phyloP scores from a whole-genome alignment of 78 protist species.

The Dictyostelium firmibasis region DNA sequence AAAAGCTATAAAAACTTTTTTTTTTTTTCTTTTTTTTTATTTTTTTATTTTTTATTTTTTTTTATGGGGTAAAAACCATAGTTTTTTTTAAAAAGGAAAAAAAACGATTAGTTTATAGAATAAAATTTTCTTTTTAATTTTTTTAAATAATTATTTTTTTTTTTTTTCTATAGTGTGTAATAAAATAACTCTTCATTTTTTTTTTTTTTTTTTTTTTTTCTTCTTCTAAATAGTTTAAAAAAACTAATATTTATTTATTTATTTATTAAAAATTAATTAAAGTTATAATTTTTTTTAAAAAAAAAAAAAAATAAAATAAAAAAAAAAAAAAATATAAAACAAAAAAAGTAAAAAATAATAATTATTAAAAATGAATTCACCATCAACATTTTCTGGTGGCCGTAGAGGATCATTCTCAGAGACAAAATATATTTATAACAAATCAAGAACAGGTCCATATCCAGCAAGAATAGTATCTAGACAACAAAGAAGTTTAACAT shows the following conservation, averaged over 20 bases:
- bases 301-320: not conserved
- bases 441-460: conserved; percentile 20
- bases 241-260: not conserved
- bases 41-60: not conserved
- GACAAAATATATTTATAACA: conserved; percentile 3
- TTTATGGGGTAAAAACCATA: not conserved
- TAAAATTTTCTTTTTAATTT: not conserved
- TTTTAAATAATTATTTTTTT: not conserved
- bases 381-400: not conserved
- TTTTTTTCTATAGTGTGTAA: not conserved
- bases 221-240: no score
- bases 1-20: not conserved
- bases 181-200: no score
- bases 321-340: not conserved
- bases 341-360: not conserved
- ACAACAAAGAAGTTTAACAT: conserved; percentile 11
- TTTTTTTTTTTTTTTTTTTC: not conserved
- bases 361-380: not conserved
- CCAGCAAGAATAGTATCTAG: not conserved
- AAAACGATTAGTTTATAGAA: not conserved
- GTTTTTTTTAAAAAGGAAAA: not conserved
- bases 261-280: not conserved
- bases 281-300: no score
- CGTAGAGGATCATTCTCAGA: conserved; percentile 10
- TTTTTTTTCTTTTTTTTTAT: not conserved